Conservation (phyloP, 768 basidiomycete genomes). For the Boletus subcaerulescens region DNA sequence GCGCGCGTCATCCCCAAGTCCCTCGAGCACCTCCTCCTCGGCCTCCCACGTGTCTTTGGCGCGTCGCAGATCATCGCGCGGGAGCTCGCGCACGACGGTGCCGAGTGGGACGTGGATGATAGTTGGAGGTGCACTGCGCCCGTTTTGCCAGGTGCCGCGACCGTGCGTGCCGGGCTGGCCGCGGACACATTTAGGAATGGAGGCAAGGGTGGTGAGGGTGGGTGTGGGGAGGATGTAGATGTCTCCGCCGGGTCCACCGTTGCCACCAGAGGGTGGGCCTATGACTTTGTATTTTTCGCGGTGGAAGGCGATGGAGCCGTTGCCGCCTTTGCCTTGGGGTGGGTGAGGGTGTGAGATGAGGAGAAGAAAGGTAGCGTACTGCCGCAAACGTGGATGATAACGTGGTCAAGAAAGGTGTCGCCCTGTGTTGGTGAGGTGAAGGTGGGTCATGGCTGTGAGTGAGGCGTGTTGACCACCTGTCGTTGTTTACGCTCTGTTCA, state of each 20-base stretch:
- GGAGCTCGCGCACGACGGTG: conserved; percentile 80
- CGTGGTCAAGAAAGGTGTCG: conserved; percentile 77
- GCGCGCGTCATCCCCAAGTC: conserved; percentile 43
- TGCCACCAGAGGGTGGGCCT: conserved; percentile 91
- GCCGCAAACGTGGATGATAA: conserved; percentile 73
- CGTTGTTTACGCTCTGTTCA: conserved; percentile 71
- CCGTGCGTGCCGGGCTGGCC: conserved; percentile 70
- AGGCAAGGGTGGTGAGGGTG: conserved; percentile 72
- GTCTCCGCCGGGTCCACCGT: conserved; percentile 85
- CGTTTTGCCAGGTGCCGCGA: conserved; percentile 85
- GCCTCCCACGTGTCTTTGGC: conserved; percentile 69
- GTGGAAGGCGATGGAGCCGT: conserved; percentile 91
- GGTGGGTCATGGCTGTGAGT: background rate
- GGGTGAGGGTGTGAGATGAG: background rate
- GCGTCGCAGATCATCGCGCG: conserved; percentile 61
- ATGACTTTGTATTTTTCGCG: conserved; percentile 81
- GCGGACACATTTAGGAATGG: conserved; percentile 63
- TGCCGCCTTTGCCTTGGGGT: conserved; percentile 72
- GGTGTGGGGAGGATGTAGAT: conserved; percentile 82
- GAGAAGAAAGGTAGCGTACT: conserved; percentile 42
- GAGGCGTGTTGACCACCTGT: conserved; percentile 50
- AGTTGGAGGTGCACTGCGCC: conserved; percentile 66
- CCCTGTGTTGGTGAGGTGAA: conserved; percentile 43
- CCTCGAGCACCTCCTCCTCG: conserved; percentile 57
- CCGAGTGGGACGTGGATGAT: conserved; percentile 85